Conservation (phyloP, 78 protist species). For the Bodo saltans region DNA sequence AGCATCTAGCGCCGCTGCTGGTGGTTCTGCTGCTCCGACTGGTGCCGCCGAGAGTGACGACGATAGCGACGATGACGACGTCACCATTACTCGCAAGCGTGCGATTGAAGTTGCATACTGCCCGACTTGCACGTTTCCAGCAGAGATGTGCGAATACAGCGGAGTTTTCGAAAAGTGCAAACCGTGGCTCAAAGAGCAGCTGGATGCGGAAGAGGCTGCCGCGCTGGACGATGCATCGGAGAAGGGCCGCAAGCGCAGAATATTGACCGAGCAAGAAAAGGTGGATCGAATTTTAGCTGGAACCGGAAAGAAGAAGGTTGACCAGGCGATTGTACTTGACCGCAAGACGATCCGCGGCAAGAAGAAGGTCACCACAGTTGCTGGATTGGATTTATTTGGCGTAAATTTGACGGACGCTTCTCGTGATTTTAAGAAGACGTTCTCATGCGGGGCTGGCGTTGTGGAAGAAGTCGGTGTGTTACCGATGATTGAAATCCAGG, state of each 20-base stretch:
- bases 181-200: constrained; percentile 5
- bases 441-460: not conserved
- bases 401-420: not conserved
- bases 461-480: not conserved
- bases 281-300: too few species aligned
- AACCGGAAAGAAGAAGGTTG: constrained; percentile 7
- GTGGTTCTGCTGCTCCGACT: not conserved
- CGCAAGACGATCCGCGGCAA: not conserved
- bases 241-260: constrained; percentile 1
- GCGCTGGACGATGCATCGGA: not conserved
- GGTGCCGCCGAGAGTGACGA: not conserved
- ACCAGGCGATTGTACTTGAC: not conserved
- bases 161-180: constrained; percentile 13
- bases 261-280: too few species aligned
- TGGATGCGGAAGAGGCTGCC: not conserved
- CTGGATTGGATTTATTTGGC: constrained; percentile 24
- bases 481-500: not conserved
- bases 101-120: constrained; percentile 9
- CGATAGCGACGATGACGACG: not conserved
- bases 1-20: not conserved
- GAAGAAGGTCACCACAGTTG: constrained; percentile 14
- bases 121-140: constrained; percentile 16
- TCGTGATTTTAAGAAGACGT: not conserved
- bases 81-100: not conserved
- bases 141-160: constrained; percentile 15